These are phyloP conservation scores for Zymoseptoria ardabiliae DNA, from an alignment of 2,329 filamentous ascomycete genomes.

Conservation along the genomic window DNA sequence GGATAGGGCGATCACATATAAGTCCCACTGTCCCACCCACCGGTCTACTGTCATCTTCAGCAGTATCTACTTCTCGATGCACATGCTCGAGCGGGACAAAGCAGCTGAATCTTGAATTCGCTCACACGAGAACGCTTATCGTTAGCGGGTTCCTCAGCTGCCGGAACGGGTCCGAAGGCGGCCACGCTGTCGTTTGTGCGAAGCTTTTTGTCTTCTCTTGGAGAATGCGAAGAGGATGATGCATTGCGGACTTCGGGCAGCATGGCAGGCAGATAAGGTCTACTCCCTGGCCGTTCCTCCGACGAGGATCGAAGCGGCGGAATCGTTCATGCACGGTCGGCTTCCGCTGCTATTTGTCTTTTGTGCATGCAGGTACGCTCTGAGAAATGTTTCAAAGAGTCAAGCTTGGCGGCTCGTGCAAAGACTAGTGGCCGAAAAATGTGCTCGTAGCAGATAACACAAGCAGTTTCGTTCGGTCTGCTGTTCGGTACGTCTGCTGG, in stretches of 20 bases:
- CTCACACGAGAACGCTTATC: not conserved
- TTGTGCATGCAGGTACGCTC: not conserved
- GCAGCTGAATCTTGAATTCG: not conserved
- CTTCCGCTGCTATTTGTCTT: not conserved
- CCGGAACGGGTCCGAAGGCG: not conserved
- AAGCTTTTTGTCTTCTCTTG: not conserved
- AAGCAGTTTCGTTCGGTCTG: not conserved
- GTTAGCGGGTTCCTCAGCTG: not conserved
- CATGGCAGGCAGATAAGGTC: not conserved
- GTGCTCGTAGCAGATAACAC: not conserved
- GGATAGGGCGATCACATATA: not conserved
- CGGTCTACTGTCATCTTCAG: not conserved
- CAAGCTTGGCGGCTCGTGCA: not conserved
- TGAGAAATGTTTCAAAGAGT: not conserved
- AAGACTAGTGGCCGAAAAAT: not conserved
- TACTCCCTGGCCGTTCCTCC: not conserved
- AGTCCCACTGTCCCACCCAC: not conserved
- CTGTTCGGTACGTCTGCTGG: not conserved
- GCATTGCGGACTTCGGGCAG: not conserved
- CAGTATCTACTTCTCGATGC: not conserved
- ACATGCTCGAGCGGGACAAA: not conserved
- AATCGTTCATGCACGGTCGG: not conserved
- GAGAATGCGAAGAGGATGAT: not conserved
- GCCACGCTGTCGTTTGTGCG: not conserved
- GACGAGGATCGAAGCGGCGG: not conserved